Base-by-base conservation (phyloP, 2,329 filamentous ascomycete genomes). In the Calonectria crousiana region DNA sequence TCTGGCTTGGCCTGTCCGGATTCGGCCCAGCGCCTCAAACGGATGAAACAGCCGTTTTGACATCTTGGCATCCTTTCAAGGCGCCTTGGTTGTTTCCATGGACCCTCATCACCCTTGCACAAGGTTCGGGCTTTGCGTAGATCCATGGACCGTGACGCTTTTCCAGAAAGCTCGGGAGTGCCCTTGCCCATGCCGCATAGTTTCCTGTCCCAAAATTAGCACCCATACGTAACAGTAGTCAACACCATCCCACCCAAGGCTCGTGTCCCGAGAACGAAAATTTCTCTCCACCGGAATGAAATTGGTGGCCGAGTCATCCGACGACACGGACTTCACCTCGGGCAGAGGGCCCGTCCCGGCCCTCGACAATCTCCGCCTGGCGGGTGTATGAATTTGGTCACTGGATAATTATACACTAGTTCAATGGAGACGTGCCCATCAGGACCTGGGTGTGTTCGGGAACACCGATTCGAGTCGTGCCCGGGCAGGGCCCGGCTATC, bases 81-180 rank as follows among this genome's bases (percentile, higher is more conserved):
- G 52, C 28, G 52, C 3, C 52, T n/a, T 41, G 56, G 56, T 28
- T 30, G 56, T 18, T 62, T 41, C 52, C 30, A 34, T n/a, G 36
- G 56, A 44, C 56, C 36, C 56, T 20, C 36, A 38, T 18, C 34
- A 41, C 23, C 56, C 56, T 62, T 62, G 56, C 28, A 38, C 56
- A 62, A 62, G 34, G 56, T 62, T 62, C 56, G 56, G 56, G 56
- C 38, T 41, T 58, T 41, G 56, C 14, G 56, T 28, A 62, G 56
- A 62, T 62, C 56, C 56, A 62, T 62, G 56, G 56, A 41, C 56
- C 13, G 34, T 36, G 18, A 41, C 36, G n/a, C 34, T 14, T 36
- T 62, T 62, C 56, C 28, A 41, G 56, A 62, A 62, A 13, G 2
- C 56, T 62, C 52, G 30, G 38, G 18, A 28, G 16, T 47, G 56